Percentiles rank a stretch among this genome's conserved stretches.
These are phyloP conservation scores for Tetraselmis chui DNA, from an alignment of 139 green algal genomes.

Conservation along the genomic window DNA sequence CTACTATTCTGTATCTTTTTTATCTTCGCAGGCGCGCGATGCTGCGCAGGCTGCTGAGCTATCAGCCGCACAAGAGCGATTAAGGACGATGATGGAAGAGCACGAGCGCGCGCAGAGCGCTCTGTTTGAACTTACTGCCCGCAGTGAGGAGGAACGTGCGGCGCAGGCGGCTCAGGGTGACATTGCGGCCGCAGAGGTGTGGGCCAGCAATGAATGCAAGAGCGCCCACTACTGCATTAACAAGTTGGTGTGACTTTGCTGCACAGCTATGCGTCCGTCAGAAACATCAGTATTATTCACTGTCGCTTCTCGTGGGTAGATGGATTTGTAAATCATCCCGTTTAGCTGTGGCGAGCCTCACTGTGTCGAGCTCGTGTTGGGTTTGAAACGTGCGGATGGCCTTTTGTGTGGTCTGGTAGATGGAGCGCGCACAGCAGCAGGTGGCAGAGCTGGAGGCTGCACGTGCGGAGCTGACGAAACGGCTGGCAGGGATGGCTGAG, in stretches of 20 bases:
- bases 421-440: not conserved
- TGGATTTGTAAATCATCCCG: no score
- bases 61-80: not conserved
- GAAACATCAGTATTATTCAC: no score
- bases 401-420: no score
- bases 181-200: not conserved
- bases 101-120: constrained; percentile 9
- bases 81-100: constrained; percentile 1
- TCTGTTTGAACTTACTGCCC: constrained; percentile 1
- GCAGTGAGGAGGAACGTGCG: constrained; percentile 13
- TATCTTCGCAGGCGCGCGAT: not conserved
- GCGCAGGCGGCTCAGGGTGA: not conserved
- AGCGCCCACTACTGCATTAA: not conserved
- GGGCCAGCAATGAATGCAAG: no score
- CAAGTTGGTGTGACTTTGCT: no score
- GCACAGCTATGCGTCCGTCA: no score
- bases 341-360: no score
- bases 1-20: not conserved
- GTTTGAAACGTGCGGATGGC: no score
- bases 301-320: no score
- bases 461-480: not conserved
- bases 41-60: not conserved
- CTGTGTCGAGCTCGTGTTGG: no score
- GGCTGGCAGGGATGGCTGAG: not conserved
- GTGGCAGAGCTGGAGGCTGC: constrained; percentile 1